Conservation (phyloP, 176 grass and related monocot genomes). For the Dactylis glomerata region DNA sequence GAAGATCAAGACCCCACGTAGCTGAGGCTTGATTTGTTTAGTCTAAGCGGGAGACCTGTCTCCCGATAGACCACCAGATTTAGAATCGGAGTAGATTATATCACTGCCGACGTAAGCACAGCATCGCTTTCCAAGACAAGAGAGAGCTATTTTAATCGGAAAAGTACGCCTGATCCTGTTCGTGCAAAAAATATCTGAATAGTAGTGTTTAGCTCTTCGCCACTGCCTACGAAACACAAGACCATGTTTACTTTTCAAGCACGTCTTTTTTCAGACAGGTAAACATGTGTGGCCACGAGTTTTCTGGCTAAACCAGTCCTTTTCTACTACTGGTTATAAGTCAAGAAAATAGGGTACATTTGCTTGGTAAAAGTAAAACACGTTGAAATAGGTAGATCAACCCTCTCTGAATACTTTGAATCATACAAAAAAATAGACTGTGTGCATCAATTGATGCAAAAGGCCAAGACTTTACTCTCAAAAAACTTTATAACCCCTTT, state of each 20-base stretch:
- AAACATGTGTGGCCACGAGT: not conserved
- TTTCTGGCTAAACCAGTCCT: not conserved
- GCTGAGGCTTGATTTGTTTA: not conserved
- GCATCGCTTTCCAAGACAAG: not conserved
- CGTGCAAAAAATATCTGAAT: not conserved
- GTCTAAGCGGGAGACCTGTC: not conserved
- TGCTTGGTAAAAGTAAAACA: too few relatives aligned
- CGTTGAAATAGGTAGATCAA: too few relatives aligned
- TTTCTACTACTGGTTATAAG: too few relatives aligned
- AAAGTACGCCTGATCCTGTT: not conserved
- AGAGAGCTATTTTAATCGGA: not conserved
- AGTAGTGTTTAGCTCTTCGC: not conserved
- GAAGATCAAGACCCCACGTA: not conserved
- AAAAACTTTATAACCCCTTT: too few relatives aligned
- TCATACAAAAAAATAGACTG: too few relatives aligned
- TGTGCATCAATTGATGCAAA: too few relatives aligned
- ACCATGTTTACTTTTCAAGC: not conserved
- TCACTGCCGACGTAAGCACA: not conserved
- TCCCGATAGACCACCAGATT: conserved; percentile 1
- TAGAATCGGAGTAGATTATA: not conserved
- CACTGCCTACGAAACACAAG: not conserved
- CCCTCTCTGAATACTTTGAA: too few relatives aligned
- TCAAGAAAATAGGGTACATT: too few relatives aligned
- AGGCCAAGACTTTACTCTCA: too few relatives aligned
- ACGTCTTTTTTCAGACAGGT: not conserved